Conservation (phyloP, 768 basidiomycete genomes). For the Rhodosporidiobolus sp. region DNA sequence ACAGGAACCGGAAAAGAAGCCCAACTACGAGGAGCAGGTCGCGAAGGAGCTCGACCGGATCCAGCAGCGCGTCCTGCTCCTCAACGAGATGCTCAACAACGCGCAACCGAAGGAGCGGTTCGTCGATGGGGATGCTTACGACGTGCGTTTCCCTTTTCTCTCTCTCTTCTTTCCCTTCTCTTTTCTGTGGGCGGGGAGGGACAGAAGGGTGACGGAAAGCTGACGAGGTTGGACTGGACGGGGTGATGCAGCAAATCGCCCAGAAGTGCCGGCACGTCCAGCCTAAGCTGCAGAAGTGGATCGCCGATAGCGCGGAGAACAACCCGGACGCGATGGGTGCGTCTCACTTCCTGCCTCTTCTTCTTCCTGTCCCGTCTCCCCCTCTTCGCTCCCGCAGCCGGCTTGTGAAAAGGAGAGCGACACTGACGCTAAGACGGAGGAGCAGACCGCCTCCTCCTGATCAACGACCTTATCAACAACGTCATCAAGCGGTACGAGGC, state of each 20-base stretch:
- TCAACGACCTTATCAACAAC: slow-evolving; percentile 96
- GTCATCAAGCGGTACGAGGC: slow-evolving; percentile 86
- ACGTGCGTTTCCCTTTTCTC: slow-evolving; percentile 56
- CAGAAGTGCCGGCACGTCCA: slow-evolving; percentile 72
- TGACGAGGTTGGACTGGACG: no score
- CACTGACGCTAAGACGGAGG: not conserved
- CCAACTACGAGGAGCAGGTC: slow-evolving; percentile 87
- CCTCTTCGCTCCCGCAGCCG: not conserved
- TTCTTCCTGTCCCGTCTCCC: not conserved
- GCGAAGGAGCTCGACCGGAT: slow-evolving; percentile 86
- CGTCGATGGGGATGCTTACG: slow-evolving; percentile 85
- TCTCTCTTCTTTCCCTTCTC: not conserved
- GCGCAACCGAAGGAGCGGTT: slow-evolving; percentile 69
- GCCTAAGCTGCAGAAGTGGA: slow-evolving; percentile 97
- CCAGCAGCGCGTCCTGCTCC: slow-evolving; percentile 88
- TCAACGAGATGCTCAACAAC: slow-evolving; percentile 97
- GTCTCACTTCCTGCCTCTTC: slow-evolving; percentile 41
- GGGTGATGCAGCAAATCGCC: slow-evolving; percentile 78
- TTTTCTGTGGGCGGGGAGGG: not conserved
- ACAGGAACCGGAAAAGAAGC: slow-evolving; percentile 82
- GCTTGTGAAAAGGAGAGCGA: slow-evolving; percentile 4
- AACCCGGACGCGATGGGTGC: slow-evolving; percentile 85
- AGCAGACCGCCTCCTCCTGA: slow-evolving; percentile 84
- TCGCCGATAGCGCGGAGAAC: slow-evolving; percentile 83
- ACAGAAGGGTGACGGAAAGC: no score